Evolutionary conservation across 75 land plant species (phyloP).

Genomic region (Picea sitchensis): DNA sequence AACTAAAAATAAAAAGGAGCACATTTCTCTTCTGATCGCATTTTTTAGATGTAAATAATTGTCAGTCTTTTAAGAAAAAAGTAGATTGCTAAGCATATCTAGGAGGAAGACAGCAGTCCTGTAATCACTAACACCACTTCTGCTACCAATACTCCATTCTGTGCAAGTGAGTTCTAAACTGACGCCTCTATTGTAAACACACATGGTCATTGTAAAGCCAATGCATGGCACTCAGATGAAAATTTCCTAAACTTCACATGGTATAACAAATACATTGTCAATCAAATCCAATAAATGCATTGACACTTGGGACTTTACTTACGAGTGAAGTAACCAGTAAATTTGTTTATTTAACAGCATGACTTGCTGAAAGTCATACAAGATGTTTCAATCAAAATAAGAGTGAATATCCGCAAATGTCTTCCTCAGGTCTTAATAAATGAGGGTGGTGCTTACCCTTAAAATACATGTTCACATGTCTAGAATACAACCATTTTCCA

Average conservation of each 20-base stretch:
- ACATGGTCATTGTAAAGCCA: background rate
- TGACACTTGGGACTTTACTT: background rate
- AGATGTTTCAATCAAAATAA: background rate
- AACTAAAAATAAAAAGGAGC: no score
- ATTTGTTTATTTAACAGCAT: background rate
- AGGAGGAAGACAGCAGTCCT: background rate
- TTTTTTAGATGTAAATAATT: background rate
- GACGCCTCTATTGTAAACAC: background rate
- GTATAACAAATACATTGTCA: no score
- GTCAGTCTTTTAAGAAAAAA: background rate
- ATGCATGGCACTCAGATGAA: no score
- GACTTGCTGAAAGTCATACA: background rate
- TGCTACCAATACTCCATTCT: background rate
- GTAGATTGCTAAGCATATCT: background rate
- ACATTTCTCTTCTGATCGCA: no score
- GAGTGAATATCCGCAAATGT: background rate
- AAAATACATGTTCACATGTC: background rate
- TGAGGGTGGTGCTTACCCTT: background rate
- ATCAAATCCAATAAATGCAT: background rate
- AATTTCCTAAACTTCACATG: no score
- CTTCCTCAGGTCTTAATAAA: conserved; percentile 5
- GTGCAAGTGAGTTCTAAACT: background rate
- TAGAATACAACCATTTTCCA: conserved; percentile 5
- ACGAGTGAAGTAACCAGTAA: conserved; percentile 1
- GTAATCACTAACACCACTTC: background rate